These are phyloP conservation scores for Arthrobotrys sphaeroides DNA, from an alignment of 2,329 filamentous ascomycete genomes.

Conservation along the genomic window DNA sequence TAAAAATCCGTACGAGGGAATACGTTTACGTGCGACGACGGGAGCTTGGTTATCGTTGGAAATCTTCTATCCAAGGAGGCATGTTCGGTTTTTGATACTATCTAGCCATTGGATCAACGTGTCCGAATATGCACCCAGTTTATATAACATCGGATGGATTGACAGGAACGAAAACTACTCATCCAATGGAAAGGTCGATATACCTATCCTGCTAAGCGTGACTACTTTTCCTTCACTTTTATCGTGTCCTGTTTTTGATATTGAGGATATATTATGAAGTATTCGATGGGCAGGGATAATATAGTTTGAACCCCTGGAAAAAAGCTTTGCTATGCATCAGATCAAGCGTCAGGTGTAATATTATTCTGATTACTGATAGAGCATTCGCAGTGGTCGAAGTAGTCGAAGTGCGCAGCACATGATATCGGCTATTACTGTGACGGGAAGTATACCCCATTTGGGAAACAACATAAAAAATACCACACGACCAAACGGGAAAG, in stretches of 20 bases:
- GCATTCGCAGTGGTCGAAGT: constrained; percentile 18
- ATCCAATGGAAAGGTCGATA: too few species aligned
- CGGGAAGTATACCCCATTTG: too few species aligned
- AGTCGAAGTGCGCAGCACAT: too few species aligned
- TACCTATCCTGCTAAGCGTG: too few species aligned
- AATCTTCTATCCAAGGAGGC: background rate
- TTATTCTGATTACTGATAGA: constrained; percentile 15
- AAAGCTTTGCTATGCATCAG: constrained; percentile 29
- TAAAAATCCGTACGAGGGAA: background rate
- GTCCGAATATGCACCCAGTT: too few species aligned
- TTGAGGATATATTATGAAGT: too few species aligned
- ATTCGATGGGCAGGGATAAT: background rate
- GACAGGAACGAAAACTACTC: too few species aligned
- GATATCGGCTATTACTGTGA: constrained; percentile 20
- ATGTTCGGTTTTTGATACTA: background rate
- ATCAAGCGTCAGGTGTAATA: constrained; percentile 24
- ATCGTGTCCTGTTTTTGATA: too few species aligned
- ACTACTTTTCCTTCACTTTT: too few species aligned
- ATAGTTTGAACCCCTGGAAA: constrained; percentile 12
- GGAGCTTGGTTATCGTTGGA: too few species aligned
- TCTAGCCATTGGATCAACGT: too few species aligned
- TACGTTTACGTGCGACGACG: constrained; percentile 24
- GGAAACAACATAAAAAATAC: constrained; percentile 36
- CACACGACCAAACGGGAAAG: constrained; percentile 25
- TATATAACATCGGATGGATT: too few species aligned